These are phyloP conservation scores for Populus hybrid DNA, from an alignment of 441 rosid genomes.

Conservation along the genomic window DNA sequence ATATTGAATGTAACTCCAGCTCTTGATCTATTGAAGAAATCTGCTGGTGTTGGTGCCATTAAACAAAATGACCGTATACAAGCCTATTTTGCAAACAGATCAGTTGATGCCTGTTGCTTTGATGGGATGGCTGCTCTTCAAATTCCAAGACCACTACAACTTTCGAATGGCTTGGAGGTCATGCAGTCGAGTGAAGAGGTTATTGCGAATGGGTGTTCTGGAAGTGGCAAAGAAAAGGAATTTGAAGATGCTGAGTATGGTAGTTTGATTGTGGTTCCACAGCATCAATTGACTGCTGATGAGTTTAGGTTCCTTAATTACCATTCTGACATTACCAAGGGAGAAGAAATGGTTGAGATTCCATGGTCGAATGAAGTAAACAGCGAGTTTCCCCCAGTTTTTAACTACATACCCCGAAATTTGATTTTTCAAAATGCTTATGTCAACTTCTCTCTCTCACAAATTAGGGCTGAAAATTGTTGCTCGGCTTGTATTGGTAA, in stretches of 20 bases:
- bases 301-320: constrained; percentile 46
- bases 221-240: constrained; percentile 22
- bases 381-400: constrained; percentile 50
- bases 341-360: constrained; percentile 65
- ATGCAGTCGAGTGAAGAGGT: constrained; percentile 11
- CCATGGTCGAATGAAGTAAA: constrained; percentile 75
- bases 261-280: constrained; percentile 49
- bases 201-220: constrained; percentile 25
- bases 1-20: constrained; percentile 32
- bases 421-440: constrained; percentile 53
- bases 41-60: constrained; percentile 36
- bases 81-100: constrained; percentile 19
- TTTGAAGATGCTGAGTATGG: constrained; percentile 22
- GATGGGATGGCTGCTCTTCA: constrained; percentile 9
- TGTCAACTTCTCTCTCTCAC: constrained; percentile 58
- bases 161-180: constrained; percentile 15
- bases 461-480: constrained; percentile 49
- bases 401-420: constrained; percentile 60
- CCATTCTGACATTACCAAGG: constrained; percentile 57
- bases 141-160: constrained; percentile 12
- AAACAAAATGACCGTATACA: constrained; percentile 16
- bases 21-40: constrained; percentile 41
- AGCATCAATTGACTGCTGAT: constrained; percentile 41
- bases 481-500: constrained; percentile 67
- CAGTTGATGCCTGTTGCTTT: constrained; percentile 14